These are phyloP conservation scores for Suhomyces anneliseae DNA, from an alignment of 1,139 yeast species.

Conservation along the genomic window DNA sequence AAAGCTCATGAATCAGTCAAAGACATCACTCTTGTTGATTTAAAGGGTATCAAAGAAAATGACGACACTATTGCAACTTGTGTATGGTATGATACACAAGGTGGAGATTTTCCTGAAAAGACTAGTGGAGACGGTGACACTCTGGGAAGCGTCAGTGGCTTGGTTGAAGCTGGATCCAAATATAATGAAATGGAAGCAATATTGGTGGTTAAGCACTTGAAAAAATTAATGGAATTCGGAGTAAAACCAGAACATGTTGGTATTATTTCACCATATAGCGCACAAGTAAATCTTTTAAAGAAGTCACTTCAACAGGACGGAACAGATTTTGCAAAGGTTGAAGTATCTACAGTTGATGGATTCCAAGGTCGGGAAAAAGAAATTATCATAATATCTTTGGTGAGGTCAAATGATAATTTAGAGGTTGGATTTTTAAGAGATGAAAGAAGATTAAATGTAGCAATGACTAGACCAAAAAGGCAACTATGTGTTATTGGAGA, in stretches of 20 bases:
- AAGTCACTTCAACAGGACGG: conserved; percentile 33
- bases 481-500: conserved; percentile 88
- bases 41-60: conserved; percentile 47
- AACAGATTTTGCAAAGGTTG: conserved; percentile 23
- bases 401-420: conserved; percentile 50
- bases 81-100: conserved; percentile 91
- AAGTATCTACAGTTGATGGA: conserved; percentile 48
- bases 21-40: conserved; percentile 51
- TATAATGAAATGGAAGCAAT: conserved; percentile 73
- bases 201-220: conserved; percentile 59
- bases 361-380: conserved; percentile 62
- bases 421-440: conserved; percentile 61
- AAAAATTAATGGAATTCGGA: conserved; percentile 47
- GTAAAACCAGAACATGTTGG: conserved; percentile 62
- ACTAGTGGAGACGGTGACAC: conserved; percentile 38
- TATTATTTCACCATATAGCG: conserved; percentile 83
- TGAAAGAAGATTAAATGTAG: conserved; percentile 72
- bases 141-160: conserved; percentile 11
- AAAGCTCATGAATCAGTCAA: conserved; percentile 64
- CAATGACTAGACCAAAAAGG: conserved; percentile 86
- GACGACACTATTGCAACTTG: conserved; percentile 35
- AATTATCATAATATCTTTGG: conserved; percentile 60
- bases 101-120: conserved; percentile 75
- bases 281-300: conserved; percentile 71
- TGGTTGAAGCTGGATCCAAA: conserved; percentile 45